A percentile compares a stretch with the other conserved stretches of the same genome.
Evolutionary conservation across 31 red algal genomes (phyloP).

Genomic region (Odonthalia washingtoniensis): DNA sequence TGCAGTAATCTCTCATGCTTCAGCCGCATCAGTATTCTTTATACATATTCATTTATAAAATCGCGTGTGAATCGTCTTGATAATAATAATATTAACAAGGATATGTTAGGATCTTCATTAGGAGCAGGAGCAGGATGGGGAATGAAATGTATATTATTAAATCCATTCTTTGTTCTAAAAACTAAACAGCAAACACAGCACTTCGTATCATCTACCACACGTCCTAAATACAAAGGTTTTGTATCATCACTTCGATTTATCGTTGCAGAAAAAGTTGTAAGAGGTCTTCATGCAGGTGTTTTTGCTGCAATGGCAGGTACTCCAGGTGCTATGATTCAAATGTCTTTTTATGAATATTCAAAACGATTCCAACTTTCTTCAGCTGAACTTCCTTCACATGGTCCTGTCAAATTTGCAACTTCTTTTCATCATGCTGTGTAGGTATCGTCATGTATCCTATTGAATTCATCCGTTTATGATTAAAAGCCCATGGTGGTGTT

Average conservation of each 20-base stretch:
- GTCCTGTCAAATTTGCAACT: too few relatives aligned
- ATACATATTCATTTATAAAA: conserved; percentile 82
- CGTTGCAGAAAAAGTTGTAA: conserved; percentile 51
- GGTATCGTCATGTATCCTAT: conserved; percentile 58
- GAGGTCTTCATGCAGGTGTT: conserved; percentile 54
- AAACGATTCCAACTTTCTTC: too few relatives aligned
- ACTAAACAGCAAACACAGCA: conserved; percentile 65
- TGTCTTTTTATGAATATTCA: conserved; percentile 66
- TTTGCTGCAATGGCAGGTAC: conserved; percentile 59
- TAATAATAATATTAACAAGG: not conserved
- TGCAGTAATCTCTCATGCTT: conserved; percentile 77
- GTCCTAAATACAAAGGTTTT: conserved; percentile 52
- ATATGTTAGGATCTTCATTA: conserved; percentile 26
- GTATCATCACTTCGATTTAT: conserved; percentile 53
- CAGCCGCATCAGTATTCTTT: conserved; percentile 88
- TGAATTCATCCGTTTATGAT: conserved; percentile 46
- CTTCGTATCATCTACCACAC: conserved; percentile 12
- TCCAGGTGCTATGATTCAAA: conserved; percentile 64
- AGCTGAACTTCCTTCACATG: too few relatives aligned
- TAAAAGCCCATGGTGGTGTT: conserved; percentile 64
- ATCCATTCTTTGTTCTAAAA: conserved; percentile 67
- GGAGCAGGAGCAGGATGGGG: conserved; percentile 56
- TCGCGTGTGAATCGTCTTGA: conserved; percentile 29
- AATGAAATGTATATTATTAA: conserved; percentile 57
- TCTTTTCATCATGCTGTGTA: conserved; percentile 51